Base-by-base conservation (phyloP, 2,329 filamentous ascomycete genomes). In the Hypoxylon sp. region DNA sequence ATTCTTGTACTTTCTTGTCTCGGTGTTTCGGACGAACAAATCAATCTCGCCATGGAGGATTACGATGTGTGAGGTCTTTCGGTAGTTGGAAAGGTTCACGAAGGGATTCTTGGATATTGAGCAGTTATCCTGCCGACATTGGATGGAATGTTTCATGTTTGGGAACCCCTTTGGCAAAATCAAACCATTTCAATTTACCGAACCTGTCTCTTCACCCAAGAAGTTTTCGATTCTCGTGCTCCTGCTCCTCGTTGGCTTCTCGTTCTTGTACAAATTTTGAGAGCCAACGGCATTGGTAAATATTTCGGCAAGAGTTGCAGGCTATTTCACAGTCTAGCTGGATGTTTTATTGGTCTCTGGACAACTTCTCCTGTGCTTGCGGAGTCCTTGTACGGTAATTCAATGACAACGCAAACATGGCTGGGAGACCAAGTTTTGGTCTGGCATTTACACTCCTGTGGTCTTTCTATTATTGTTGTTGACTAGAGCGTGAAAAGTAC, bases 1-100 rank as follows among this genome's bases (percentile, higher is more conserved):
- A 75, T 81, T 82, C 78, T 81, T 83, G 80, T 82, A 82, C 76
- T 79, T 79, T 79, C 75, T 80, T 79, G 76, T 79, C 74, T 77
- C 73, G 78, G 78, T 79, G 74, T 75, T 77, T 69, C 70, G 75
- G 73, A 71, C 73, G 68, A 72, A 71, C 58, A 71, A 59, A 60
- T 53, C 30, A 67, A 73, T 72, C 72, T 75, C 74, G 74, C 72
- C 77, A 76, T 71, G 70, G 73, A 76, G 77, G 76, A 80, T 79
- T 76, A 73, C 74, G 67, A 74, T 75, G 76, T 80, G 78, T 80
- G 77, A 67, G 77, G 79, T 80, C 77, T 73, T 43, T 55, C 48
- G 64, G 59, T 63, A 63, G 61, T 65, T 72, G 68, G 65, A 69
- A 68, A 66, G 72, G 70, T 53, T 43, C 51, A 25, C 46, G 60